phyloP scores from a whole-genome alignment of 345 rosid genomes.

The Rhodomyrtus tomentosa region DNA sequence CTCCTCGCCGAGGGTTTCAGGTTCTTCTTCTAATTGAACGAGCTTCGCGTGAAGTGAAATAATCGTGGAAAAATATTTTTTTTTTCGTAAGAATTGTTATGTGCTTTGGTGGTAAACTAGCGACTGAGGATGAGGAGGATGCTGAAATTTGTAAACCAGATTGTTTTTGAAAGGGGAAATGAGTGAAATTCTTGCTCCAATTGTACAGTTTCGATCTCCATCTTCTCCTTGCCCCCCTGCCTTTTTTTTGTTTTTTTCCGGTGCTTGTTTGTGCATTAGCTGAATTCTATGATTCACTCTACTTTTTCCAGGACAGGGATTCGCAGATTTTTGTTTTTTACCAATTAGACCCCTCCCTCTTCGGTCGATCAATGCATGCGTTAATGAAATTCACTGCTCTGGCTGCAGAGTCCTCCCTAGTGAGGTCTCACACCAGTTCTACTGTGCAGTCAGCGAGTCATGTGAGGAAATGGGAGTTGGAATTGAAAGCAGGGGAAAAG shows the following conservation, averaged over 20 bases:
- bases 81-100: background rate
- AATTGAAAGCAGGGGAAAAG: too few relatives aligned
- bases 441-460: background rate
- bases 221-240: background rate
- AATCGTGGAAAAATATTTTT: background rate
- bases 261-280: background rate
- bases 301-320: background rate
- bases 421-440: background rate
- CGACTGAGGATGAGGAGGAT: background rate
- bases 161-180: background rate
- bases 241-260: too few relatives aligned
- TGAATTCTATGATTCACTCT: background rate
- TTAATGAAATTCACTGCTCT: background rate
- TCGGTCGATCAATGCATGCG: background rate
- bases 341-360: background rate
- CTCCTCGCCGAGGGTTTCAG: constrained; percentile 72
- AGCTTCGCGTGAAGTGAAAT: background rate
- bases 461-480: background rate
- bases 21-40: constrained; percentile 24
- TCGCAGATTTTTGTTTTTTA: background rate
- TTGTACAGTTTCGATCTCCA: background rate
- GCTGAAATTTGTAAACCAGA: background rate
- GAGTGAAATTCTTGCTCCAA: background rate
- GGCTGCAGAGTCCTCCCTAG: background rate
- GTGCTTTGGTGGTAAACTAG: background rate